Percentiles rank a stretch among this genome's conserved stretches.
phyloP scores from a whole-genome alignment of 208 protist species.

The Acanthamoeba royreba region DNA sequence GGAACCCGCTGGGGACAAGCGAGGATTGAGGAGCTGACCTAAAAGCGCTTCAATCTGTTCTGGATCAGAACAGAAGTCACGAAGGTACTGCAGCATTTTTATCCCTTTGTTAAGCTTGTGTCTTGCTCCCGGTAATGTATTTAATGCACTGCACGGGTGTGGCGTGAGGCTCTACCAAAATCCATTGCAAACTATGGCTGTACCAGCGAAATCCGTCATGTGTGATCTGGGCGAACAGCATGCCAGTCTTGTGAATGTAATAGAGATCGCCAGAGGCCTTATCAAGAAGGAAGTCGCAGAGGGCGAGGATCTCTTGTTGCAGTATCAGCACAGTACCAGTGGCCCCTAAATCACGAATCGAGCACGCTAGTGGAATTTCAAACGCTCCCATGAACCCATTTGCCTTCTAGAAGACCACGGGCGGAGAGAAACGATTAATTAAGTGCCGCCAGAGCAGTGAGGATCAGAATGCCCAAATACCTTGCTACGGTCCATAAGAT shows the following conservation, averaged over 20 bases:
- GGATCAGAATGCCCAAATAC: background rate
- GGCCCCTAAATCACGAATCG: background rate
- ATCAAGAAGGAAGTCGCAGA: slow-evolving; percentile 19
- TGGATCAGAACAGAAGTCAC: background rate
- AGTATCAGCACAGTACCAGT: slow-evolving; percentile 41
- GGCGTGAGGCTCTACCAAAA: background rate
- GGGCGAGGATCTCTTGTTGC: slow-evolving; percentile 42
- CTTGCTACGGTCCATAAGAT: slow-evolving; percentile 44
- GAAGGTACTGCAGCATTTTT: slow-evolving; percentile 26
- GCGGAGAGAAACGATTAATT: background rate
- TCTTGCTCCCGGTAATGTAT: background rate
- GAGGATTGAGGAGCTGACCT: background rate
- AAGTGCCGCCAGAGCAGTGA: background rate
- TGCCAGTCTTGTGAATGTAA: slow-evolving; percentile 59
- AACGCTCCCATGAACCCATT: background rate
- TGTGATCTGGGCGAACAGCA: slow-evolving; percentile 54
- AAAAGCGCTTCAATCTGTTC: background rate
- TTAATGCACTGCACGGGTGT: background rate
- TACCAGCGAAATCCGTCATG: slow-evolving; percentile 62
- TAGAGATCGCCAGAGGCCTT: slow-evolving; percentile 36
- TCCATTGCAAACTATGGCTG: background rate
- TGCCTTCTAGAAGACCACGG: background rate
- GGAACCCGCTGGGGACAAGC: background rate
- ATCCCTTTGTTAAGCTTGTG: slow-evolving; percentile 4
- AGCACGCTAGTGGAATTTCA: background rate